phyloP scores from a whole-genome alignment of 2,329 filamentous ascomycete species.

The Fusarium globosum region DNA sequence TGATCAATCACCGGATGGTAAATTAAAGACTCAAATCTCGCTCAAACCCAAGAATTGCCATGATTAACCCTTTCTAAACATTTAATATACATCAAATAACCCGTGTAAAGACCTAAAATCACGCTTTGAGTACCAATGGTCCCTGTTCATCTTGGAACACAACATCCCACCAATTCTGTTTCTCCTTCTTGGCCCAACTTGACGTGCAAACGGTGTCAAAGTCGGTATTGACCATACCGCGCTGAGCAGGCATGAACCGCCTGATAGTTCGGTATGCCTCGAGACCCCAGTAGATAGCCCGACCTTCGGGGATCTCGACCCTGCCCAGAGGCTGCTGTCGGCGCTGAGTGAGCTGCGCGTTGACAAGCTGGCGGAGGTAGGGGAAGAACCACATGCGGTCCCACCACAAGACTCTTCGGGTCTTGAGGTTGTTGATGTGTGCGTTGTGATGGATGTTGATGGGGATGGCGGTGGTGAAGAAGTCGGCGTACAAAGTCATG shows the following conservation, averaged over 20 bases:
- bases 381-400: conserved; percentile 41
- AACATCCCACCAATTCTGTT: conserved; percentile 24
- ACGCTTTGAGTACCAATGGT: conserved; percentile 4
- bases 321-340: conserved; percentile 12
- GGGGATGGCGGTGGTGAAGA: conserved; percentile 36
- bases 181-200: conserved; percentile 22
- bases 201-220: conserved; percentile 15
- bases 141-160: conserved; percentile 22
- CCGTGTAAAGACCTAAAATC: not conserved
- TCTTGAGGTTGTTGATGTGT: conserved; percentile 29
- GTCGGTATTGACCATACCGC: not conserved
- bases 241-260: conserved; percentile 3
- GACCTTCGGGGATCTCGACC: not conserved
- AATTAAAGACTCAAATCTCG: not conserved
- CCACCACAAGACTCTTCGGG: conserved; percentile 33
- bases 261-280: conserved; percentile 26
- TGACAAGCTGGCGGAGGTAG: conserved; percentile 24
- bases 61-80: not conserved
- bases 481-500: conserved; percentile 38
- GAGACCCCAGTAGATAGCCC: conserved; percentile 30
- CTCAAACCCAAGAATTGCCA: not conserved
- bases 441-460: conserved; percentile 41
- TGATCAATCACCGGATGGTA: not conserved
- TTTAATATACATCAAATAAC: not conserved
- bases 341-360: conserved; percentile 17